phyloP scores from a whole-genome alignment of 345 rosid genomes.

The Turnera subulata region DNA sequence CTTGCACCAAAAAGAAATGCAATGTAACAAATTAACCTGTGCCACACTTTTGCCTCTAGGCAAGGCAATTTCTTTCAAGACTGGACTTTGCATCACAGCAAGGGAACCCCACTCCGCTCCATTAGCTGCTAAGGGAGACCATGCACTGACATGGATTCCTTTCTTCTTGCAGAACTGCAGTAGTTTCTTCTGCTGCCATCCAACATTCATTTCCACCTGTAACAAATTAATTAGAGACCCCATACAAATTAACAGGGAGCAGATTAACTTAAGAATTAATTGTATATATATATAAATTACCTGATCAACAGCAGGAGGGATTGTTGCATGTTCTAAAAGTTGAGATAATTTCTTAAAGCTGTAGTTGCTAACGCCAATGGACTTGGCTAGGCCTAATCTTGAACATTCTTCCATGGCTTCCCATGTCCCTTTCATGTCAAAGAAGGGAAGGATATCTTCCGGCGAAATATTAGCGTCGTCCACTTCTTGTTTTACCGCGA shows the following conservation, averaged over 20 bases:
- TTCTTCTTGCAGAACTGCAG: slow-evolving; percentile 26
- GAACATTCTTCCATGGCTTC: too few species aligned
- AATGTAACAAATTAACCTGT: too few species aligned
- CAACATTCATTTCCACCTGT: slow-evolving; percentile 37
- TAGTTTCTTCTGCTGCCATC: slow-evolving; percentile 36
- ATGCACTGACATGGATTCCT: slow-evolving; percentile 29
- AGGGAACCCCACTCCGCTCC: slow-evolving; percentile 34
- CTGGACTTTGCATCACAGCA: slow-evolving; percentile 22
- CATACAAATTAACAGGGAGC: background rate
- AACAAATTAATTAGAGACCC: background rate
- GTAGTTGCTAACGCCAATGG: slow-evolving; percentile 42
- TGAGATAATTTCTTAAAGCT: slow-evolving; percentile 30
- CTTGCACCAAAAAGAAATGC: too few species aligned
- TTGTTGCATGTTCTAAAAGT: slow-evolving; percentile 28
- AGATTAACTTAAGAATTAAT: too few species aligned
- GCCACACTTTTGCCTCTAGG: slow-evolving; percentile 29
- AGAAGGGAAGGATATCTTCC: slow-evolving; percentile 1
- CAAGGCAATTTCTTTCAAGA: slow-evolving; percentile 29
- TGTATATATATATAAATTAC: background rate
- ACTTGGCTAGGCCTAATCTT: too few species aligned
- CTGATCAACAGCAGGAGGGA: slow-evolving; percentile 42
- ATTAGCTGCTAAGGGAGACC: slow-evolving; percentile 29
- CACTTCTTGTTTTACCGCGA: slow-evolving; percentile 30
- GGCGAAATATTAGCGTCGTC: background rate
- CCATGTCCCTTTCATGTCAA: too few species aligned